A percentile compares a stretch with the other conserved stretches of the same genome.
These are phyloP conservation scores for Macadamia integrifolia DNA, from an alignment of 164 flowering plant genomes.

Conservation along the genomic window DNA sequence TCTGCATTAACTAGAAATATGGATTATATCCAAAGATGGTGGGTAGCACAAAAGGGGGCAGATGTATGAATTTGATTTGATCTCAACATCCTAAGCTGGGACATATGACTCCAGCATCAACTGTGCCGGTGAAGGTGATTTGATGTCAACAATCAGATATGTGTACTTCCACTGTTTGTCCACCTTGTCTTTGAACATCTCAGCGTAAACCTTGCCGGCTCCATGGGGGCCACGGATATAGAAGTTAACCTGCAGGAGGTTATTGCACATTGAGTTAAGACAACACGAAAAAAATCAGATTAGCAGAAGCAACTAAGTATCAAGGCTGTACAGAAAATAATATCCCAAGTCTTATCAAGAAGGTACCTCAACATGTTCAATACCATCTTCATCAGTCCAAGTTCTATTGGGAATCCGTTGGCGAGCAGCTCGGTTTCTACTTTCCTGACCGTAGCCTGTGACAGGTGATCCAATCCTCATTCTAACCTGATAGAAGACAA, in stretches of 20 bases:
- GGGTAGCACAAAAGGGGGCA: not conserved
- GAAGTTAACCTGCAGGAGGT: constrained; percentile 57
- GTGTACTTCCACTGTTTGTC: constrained; percentile 91
- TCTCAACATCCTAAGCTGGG: constrained; percentile 40
- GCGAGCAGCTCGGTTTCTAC: constrained; percentile 90
- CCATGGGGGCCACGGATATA: constrained; percentile 87
- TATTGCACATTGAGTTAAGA: not conserved
- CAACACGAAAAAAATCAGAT: not conserved
- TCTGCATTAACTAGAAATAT: not conserved
- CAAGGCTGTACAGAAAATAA: not conserved
- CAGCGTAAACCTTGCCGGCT: constrained; percentile 64
- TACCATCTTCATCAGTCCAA: constrained; percentile 86
- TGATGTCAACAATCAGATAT: constrained; percentile 68
- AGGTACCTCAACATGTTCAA: constrained; percentile 77
- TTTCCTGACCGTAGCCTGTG: constrained; percentile 95
- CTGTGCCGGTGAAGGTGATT: constrained; percentile 53
- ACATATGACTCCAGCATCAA: constrained; percentile 83
- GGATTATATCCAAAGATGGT: not conserved
- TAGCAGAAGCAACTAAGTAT: not conserved
- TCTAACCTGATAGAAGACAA: constrained; percentile 51
- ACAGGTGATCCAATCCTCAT: constrained; percentile 85
- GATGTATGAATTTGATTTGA: not conserved
- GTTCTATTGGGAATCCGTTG: constrained; percentile 72
- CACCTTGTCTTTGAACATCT: constrained; percentile 84
- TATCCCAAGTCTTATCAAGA: not conserved